Conservation (phyloP, 768 basidiomycete genomes). For the Lactarius psammicola region DNA sequence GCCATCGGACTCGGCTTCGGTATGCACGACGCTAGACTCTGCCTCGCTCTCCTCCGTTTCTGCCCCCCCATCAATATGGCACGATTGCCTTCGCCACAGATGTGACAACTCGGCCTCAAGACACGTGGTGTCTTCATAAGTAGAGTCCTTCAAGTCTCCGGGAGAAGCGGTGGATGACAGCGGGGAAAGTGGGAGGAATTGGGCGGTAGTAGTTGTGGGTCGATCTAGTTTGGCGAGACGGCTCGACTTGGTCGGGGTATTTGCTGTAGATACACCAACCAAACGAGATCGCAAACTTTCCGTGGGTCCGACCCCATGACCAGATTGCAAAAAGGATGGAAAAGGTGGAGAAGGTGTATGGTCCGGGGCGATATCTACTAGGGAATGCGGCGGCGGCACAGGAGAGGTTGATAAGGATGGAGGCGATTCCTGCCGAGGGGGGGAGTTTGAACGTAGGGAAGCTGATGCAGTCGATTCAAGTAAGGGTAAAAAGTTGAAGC, state of each 20-base stretch:
- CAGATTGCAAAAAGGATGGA: background rate
- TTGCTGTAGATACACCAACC: background rate
- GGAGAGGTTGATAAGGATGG: background rate
- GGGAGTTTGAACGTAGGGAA: background rate
- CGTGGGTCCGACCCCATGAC: background rate
- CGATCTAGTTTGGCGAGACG: background rate
- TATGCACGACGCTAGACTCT: constrained; percentile 27
- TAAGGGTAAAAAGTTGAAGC: constrained; percentile 27
- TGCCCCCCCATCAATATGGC: constrained; percentile 12
- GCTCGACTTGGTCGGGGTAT: background rate
- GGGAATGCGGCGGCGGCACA: background rate
- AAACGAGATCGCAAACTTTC: background rate
- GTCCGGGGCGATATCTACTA: background rate
- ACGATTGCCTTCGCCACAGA: constrained; percentile 10
- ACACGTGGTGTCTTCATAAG: background rate
- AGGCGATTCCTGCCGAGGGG: background rate
- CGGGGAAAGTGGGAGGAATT: constrained; percentile 13
- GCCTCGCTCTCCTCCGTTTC: constrained; percentile 29
- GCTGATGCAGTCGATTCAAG: constrained; percentile 15
- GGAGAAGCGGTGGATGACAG: constrained; percentile 8
- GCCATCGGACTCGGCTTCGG: constrained; percentile 26
- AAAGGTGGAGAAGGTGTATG: constrained; percentile 6
- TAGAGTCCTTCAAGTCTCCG: background rate
- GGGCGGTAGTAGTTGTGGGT: background rate
- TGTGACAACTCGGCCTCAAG: constrained; percentile 15